Conservation (phyloP, 2,329 filamentous ascomycete species). For the Pseudocercospora cruenta region DNA sequence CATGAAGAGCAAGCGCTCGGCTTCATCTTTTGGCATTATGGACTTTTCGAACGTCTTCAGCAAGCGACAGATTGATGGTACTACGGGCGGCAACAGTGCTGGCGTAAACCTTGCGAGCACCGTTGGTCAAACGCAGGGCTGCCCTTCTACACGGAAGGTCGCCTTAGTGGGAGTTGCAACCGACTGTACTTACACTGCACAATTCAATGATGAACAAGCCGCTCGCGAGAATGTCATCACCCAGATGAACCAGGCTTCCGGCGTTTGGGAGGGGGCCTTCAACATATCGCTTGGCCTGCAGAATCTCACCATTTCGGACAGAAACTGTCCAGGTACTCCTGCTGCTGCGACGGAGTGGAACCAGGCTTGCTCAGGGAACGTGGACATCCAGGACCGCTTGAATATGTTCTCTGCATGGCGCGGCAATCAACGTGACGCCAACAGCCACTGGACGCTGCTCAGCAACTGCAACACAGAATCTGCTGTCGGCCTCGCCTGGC, state of each 20-base stretch:
- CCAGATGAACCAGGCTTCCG: conserved; percentile 83
- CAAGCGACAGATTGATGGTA: conserved; percentile 68
- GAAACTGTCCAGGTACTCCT: conserved; percentile 72
- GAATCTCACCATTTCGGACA: conserved; percentile 78
- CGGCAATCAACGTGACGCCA: conserved; percentile 72
- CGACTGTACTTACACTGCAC: conserved; percentile 82
- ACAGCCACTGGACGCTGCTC: conserved; percentile 91
- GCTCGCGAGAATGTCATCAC: conserved; percentile 76
- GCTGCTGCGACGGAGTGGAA: conserved; percentile 80
- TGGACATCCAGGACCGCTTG: conserved; percentile 74
- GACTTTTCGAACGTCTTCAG: conserved; percentile 71
- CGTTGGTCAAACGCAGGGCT: conserved; percentile 83
- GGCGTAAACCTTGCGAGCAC: conserved; percentile 76
- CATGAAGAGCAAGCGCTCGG: conserved; percentile 56
- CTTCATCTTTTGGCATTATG: conserved; percentile 62
- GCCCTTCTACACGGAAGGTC: conserved; percentile 86
- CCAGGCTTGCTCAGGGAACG: conserved; percentile 65
- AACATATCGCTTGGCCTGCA: conserved; percentile 91
- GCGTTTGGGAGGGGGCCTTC: conserved; percentile 86
- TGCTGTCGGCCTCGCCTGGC: conserved; percentile 90
- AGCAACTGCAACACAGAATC: conserved; percentile 79
- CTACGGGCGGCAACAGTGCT: conserved; percentile 72
- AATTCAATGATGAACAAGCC: conserved; percentile 68
- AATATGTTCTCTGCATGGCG: conserved; percentile 91
- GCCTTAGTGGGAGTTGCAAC: conserved; percentile 90